Percentiles rank a stretch among this genome's conserved stretches.
phyloP scores from a whole-genome alignment of 2,329 filamentous ascomycete genomes.

The Aureobasidium sp. region DNA sequence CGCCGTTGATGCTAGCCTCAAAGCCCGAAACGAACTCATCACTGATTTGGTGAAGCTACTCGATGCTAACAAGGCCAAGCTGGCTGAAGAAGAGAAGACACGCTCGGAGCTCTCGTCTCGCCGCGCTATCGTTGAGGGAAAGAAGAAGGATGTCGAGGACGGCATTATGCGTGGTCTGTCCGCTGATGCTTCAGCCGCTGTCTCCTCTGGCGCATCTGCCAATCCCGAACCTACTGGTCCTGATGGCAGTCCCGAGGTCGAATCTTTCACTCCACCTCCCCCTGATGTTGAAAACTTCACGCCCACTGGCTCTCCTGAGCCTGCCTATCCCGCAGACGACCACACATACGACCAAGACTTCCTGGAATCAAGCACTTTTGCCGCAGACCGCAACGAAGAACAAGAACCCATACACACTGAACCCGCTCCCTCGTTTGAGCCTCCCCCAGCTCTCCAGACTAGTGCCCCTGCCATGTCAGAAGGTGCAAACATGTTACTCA shows the following conservation, averaged over 20 bases:
- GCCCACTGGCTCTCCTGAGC: conserved; percentile 55
- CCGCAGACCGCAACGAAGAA: conserved; percentile 21
- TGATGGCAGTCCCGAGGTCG: conserved; percentile 32
- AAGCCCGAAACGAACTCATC: conserved; percentile 71
- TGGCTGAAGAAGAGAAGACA: conserved; percentile 62
- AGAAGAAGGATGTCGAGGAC: conserved; percentile 83
- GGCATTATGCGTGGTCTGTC: conserved; percentile 80
- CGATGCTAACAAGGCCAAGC: conserved; percentile 60
- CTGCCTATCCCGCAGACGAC: conserved; percentile 20
- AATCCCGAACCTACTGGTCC: conserved; percentile 15
- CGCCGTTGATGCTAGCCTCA: conserved; percentile 82
- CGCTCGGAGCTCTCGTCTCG: conserved; percentile 58
- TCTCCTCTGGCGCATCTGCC: conserved; percentile 23
- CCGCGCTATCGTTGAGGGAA: conserved; percentile 65
- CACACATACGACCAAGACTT: conserved; percentile 16
- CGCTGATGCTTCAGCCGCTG: conserved; percentile 22
- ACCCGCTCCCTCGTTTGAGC: conserved; percentile 25
- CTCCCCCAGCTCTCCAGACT: conserved; percentile 20
- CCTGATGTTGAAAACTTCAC: conserved; percentile 83
- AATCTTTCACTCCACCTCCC: conserved; percentile 54
- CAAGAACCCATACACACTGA: conserved; percentile 24
- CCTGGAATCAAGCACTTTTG: conserved; percentile 17
- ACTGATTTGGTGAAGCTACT: conserved; percentile 76
- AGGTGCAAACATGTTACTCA: conserved; percentile 23
- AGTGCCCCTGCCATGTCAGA: neutral